Conservation (phyloP, 352 stramenopile genomes). For the Pythium myriotylum region DNA sequence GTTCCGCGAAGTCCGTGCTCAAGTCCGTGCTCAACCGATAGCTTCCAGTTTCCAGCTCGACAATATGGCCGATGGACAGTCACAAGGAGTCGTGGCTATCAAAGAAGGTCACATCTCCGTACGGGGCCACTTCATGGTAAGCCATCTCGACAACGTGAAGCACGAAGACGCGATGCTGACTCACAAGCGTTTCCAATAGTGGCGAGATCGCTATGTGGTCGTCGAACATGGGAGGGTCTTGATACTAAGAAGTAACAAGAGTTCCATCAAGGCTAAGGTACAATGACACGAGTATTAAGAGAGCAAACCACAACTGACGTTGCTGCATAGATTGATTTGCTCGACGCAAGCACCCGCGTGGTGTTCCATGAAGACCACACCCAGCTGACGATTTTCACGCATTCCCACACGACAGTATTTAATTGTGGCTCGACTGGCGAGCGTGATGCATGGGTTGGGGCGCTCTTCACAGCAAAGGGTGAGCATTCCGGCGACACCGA, state of each 20-base stretch:
- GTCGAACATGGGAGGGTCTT: conserved; percentile 51
- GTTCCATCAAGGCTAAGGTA: conserved; percentile 67
- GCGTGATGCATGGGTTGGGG: conserved; percentile 65
- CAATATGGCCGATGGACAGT: too few species aligned
- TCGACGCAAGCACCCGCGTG: conserved; percentile 52
- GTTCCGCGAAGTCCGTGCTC: background rate
- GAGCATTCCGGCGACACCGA: conserved; percentile 41
- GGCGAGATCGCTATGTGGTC: conserved; percentile 67
- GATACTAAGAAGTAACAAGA: conserved; percentile 47
- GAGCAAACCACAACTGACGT: conserved; percentile 5
- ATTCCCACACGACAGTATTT: conserved; percentile 48
- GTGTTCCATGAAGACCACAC: conserved; percentile 67
- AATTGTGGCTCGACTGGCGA: conserved; percentile 49
- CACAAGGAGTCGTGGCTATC: conserved; percentile 15
- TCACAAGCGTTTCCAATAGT: conserved; percentile 33
- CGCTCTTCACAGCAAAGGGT: conserved; percentile 49
- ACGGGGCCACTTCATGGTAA: conserved; percentile 68
- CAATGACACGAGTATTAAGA: conserved; percentile 1
- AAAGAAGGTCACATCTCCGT: conserved; percentile 67
- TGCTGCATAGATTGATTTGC: conserved; percentile 53
- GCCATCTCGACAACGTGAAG: background rate
- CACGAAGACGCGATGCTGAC: background rate
- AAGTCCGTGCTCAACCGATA: too few species aligned
- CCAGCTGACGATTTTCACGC: conserved; percentile 50
- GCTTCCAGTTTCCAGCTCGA: too few species aligned